These are phyloP conservation scores for Saturnispora galanensis DNA, from an alignment of 805 yeast genomes.

Conservation along the genomic window DNA sequence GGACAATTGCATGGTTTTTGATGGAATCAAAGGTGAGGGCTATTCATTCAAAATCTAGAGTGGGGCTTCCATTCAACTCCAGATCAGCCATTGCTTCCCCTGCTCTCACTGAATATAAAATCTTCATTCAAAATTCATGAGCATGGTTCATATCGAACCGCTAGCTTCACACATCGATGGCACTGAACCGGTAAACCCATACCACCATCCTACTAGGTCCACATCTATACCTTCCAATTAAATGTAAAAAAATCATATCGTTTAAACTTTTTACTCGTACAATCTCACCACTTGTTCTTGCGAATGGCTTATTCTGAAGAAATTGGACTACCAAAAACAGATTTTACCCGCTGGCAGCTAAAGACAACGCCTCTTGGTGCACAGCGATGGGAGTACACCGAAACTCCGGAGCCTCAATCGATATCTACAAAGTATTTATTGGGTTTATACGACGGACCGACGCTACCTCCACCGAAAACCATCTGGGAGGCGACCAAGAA, in stretches of 20 bases:
- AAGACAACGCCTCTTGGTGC: conserved; percentile 62
- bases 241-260: too few relatives aligned
- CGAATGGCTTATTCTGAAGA: conserved; percentile 49
- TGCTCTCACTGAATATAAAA: too few relatives aligned
- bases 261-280: too few relatives aligned
- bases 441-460: conserved; percentile 15
- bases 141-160: neutral
- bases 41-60: neutral
- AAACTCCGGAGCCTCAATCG: conserved; percentile 38
- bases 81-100: neutral
- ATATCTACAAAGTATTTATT: conserved; percentile 44
- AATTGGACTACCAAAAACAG: conserved; percentile 59
- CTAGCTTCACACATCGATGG: conserved; percentile 13
- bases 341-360: conserved; percentile 66
- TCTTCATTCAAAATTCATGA: too few relatives aligned
- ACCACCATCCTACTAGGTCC: too few relatives aligned
- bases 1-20: conserved; percentile 59
- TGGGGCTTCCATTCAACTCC: neutral
- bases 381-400: conserved; percentile 68
- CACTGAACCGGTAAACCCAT: neutral
- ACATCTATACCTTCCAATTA: too few relatives aligned
- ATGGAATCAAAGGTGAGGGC: conserved; percentile 53
- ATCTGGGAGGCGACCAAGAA: conserved; percentile 51
- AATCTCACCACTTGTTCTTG: too few relatives aligned
- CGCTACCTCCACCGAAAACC: conserved; percentile 26